Conservation (phyloP, 2,329 filamentous ascomycete genomes). For the Clarireedia paspali region DNA sequence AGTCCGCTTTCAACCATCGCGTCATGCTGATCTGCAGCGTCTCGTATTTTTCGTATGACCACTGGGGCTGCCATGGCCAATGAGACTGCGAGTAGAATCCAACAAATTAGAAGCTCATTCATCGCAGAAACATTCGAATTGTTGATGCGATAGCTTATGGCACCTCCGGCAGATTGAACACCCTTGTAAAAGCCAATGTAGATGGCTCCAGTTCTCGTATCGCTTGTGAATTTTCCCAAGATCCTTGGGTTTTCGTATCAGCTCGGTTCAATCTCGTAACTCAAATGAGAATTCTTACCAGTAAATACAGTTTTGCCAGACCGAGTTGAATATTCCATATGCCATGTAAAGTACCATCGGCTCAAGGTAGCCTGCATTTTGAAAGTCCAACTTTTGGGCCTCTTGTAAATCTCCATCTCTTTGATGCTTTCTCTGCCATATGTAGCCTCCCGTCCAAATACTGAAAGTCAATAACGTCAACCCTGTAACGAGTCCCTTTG, state of each 20-base stretch:
- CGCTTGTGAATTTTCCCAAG: slow-evolving; percentile 87
- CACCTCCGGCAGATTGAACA: slow-evolving; percentile 77
- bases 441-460: slow-evolving; percentile 75
- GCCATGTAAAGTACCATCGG: slow-evolving; percentile 87
- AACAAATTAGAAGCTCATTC: slow-evolving; percentile 64
- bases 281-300: slow-evolving; percentile 45
- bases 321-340: slow-evolving; percentile 79
- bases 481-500: slow-evolving; percentile 37
- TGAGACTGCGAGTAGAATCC: slow-evolving; percentile 64
- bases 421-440: slow-evolving; percentile 58
- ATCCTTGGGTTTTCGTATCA: slow-evolving; percentile 43
- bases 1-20: not conserved
- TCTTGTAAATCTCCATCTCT: slow-evolving; percentile 29
- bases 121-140: slow-evolving; percentile 53
- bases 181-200: slow-evolving; percentile 83
- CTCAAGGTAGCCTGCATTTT: slow-evolving; percentile 55
- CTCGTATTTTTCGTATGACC: slow-evolving; percentile 60
- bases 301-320: slow-evolving; percentile 82
- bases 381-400: slow-evolving; percentile 49
- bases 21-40: not conserved
- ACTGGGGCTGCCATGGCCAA: slow-evolving; percentile 70
- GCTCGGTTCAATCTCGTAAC: not conserved
- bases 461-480: slow-evolving; percentile 60
- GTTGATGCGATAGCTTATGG: slow-evolving; percentile 65
- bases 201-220: slow-evolving; percentile 80